Percentiles rank a stretch among this genome's conserved stretches.
These are phyloP conservation scores for Acer yangbiense DNA, from an alignment of 345 rosid genomes.

Conservation along the genomic window DNA sequence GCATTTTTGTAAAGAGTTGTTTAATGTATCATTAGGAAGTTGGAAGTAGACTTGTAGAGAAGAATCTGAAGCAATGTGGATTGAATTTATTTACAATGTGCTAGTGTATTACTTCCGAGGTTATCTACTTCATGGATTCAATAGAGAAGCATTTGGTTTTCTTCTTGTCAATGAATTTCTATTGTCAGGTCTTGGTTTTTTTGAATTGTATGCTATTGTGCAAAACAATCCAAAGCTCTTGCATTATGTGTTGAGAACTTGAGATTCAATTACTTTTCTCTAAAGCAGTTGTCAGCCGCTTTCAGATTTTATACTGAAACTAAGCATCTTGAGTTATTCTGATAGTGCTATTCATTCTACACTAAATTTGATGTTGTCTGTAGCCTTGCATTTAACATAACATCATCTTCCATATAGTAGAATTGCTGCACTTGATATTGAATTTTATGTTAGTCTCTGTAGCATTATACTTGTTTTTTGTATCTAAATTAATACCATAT, in stretches of 20 bases:
- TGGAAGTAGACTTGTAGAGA: neutral
- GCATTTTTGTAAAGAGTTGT: neutral
- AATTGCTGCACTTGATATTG: neutral
- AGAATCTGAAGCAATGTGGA: neutral
- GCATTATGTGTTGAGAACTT: neutral
- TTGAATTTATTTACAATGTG: conserved; percentile 2
- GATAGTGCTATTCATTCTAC: neutral
- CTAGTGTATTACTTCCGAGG: neutral
- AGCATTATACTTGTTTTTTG: neutral
- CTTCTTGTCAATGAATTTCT: no score
- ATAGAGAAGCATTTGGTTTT: neutral
- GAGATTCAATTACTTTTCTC: neutral
- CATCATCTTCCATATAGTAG: neutral
- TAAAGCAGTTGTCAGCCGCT: neutral
- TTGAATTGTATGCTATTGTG: neutral
- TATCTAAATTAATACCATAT: no score
- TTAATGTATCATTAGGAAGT: neutral
- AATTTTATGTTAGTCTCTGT: neutral
- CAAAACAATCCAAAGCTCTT: neutral
- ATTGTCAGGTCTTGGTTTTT: neutral
- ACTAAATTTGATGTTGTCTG: neutral
- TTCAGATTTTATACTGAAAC: neutral
- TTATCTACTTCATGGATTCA: neutral
- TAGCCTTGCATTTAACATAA: neutral
- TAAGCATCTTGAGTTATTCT: neutral